Percentiles rank a stretch among this genome's conserved stretches.
Conservation (phyloP, 305 asterid genomes). For the Plantago rigida region DNA sequence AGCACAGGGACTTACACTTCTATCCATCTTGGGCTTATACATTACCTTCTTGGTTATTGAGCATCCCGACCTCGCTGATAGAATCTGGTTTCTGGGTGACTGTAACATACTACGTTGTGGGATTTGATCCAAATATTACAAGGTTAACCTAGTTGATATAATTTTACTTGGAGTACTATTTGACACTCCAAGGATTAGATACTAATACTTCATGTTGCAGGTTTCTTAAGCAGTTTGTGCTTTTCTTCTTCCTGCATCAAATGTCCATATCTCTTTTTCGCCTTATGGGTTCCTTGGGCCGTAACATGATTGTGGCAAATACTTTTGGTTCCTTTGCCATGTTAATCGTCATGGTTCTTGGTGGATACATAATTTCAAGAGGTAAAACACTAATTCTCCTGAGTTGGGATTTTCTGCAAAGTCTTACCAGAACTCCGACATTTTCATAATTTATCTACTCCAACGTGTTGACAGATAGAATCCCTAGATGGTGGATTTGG, state of each 20-base stretch:
- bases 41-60: slow-evolving; percentile 82
- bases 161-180: slow-evolving; percentile 19
- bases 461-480: slow-evolving; percentile 52
- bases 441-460: slow-evolving; percentile 24
- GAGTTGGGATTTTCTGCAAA: slow-evolving; percentile 15
- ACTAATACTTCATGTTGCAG: slow-evolving; percentile 41
- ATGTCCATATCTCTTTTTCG: slow-evolving; percentile 84
- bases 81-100: slow-evolving; percentile 92
- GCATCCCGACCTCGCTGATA: slow-evolving; percentile 70
- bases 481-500: slow-evolving; percentile 97
- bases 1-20: slow-evolving; percentile 81
- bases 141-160: slow-evolving; percentile 41
- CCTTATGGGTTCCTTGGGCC: slow-evolving; percentile 83
- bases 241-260: slow-evolving; percentile 82
- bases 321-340: slow-evolving; percentile 93
- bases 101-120: slow-evolving; percentile 77
- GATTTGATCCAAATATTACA: slow-evolving; percentile 74
- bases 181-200: slow-evolving; percentile 21
- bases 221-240: slow-evolving; percentile 67
- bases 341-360: slow-evolving; percentile 87
- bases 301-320: slow-evolving; percentile 90
- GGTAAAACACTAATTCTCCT: slow-evolving; percentile 36
- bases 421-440: slow-evolving; percentile 7
- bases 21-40: slow-evolving; percentile 93
- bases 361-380: slow-evolving; percentile 91